Evolutionary conservation across 495 filamentous ascomycete species (phyloP), one percentile per base, ranked within the genome.

Genomic region (Margaritispora aquatica): DNA sequence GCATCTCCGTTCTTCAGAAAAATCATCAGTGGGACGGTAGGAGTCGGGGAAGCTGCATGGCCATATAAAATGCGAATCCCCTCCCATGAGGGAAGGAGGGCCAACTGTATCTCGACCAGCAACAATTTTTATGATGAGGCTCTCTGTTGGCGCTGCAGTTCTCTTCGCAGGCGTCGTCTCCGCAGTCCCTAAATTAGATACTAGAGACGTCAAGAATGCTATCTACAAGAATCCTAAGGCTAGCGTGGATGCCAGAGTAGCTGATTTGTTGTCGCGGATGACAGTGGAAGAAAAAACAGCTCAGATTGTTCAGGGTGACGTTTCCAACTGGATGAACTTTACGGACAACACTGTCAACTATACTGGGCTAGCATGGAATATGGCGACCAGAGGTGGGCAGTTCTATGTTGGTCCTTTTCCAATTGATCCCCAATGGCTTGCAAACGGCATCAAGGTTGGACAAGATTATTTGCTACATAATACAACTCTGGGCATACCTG

Each of bases 311-410:
- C 83, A 86, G 66, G 83, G 84, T 70, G 87, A 89, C 67, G 71
- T 90, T 48, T 76, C 77, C 23, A 89, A 88, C 65, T 90, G 86
- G 86, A 77, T 89, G 68, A 77, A 88, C 63, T 71, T 69, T 7
- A 79, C 75, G 0, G 74, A 76, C 19, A 81, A 82, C 53, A 70
- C 70, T 21, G 82, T 87, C 69, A 90, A 89, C 59, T 74, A 77
- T 19, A 78, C 78, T 2, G 87, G 86, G 1, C 72, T 89, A 17
- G 83, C 75, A 27, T 81, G 76, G 62, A 88, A 81, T 64, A 87
- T 88, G 80, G 69, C 75, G 23, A 72, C 71, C 61, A 82, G 86
- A 54, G 81, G 80, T 2, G 84, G 85, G 47, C 75, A 78, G 54
- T 89, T 88, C 68, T 89, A 88, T 62, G 86, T 88, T 34, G 86